Percentiles rank a stretch among this genome's conserved stretches.
Evolutionary conservation across 2,329 filamentous ascomycete genomes (phyloP).

Genomic region (Curvularia spicifera): DNA sequence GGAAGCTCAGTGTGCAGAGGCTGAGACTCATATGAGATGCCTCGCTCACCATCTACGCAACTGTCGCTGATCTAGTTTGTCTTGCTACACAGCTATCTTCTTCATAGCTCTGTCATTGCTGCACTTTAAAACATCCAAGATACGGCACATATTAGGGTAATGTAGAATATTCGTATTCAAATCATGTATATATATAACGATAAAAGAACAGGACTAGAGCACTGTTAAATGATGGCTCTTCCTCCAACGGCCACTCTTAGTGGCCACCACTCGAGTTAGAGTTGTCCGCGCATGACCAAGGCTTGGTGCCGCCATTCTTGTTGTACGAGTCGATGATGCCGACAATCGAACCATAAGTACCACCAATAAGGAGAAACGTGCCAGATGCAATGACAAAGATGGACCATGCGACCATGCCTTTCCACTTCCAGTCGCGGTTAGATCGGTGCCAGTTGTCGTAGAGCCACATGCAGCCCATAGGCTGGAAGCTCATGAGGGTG

Average conservation of each 20-base stretch:
- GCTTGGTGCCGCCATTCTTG: constrained; percentile 27
- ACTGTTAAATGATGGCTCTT: not conserved
- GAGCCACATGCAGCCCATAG: constrained; percentile 40
- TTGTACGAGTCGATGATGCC: constrained; percentile 38
- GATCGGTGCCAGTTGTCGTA: constrained; percentile 35
- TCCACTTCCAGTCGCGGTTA: constrained; percentile 23
- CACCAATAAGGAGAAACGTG: constrained; percentile 33
- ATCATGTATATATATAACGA: constrained; percentile 4
- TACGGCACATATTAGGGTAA: not conserved
- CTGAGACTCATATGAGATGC: constrained; percentile 17
- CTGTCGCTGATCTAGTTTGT: not conserved
- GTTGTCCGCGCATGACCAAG: constrained; percentile 38
- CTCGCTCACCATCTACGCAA: not conserved
- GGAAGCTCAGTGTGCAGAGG: constrained; percentile 14
- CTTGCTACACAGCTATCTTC: not conserved
- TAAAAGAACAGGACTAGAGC: constrained; percentile 1
- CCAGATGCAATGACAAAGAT: constrained; percentile 33
- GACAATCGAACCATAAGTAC: constrained; percentile 36
- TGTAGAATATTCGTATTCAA: constrained; percentile 5
- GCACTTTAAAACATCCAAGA: not conserved
- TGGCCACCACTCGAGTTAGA: constrained; percentile 25
- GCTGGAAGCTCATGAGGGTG: constrained; percentile 37
- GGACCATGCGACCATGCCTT: constrained; percentile 31
- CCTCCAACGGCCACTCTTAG: not conserved
- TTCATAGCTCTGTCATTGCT: not conserved